A percentile compares a stretch with the other conserved stretches of the same genome.
phyloP scores from a whole-genome alignment of 139 green algal species.

The Tetraselmis chui region DNA sequence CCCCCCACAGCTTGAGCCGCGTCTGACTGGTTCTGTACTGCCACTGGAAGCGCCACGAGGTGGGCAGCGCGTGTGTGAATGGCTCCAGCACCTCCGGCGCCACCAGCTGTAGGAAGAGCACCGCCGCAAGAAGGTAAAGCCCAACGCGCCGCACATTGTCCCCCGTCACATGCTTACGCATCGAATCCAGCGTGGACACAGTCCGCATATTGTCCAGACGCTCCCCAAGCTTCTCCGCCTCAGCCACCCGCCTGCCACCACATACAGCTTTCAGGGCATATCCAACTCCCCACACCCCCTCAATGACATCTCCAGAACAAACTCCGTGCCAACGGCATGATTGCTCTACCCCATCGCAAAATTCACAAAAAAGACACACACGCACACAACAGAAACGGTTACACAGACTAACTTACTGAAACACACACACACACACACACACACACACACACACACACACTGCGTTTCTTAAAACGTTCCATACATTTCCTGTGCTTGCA shows the following conservation, averaged over 20 bases:
- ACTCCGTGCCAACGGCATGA: no score
- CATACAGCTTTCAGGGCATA: no score
- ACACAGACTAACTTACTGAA: no score
- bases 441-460: no score
- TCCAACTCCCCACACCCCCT: no score
- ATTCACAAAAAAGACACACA: no score
- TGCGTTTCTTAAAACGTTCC: no score
- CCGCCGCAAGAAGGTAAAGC: neutral
- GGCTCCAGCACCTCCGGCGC: neutral
- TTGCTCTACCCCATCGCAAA: no score
- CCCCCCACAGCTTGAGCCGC: neutral
- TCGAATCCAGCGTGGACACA: neutral
- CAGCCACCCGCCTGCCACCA: neutral
- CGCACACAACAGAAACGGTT: no score
- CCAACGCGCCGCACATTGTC: neutral
- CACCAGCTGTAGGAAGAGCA: neutral
- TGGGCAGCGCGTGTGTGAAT: neutral
- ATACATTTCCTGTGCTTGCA: no score
- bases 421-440: no score
- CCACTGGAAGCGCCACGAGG: neutral
- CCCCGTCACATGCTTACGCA: neutral
- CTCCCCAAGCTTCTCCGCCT: neutral
- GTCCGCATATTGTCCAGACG: neutral
- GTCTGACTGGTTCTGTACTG: neutral
- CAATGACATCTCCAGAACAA: no score